Evolutionary conservation across 495 filamentous ascomycete genomes (phyloP).

Genomic region (Podospora anserina): DNA sequence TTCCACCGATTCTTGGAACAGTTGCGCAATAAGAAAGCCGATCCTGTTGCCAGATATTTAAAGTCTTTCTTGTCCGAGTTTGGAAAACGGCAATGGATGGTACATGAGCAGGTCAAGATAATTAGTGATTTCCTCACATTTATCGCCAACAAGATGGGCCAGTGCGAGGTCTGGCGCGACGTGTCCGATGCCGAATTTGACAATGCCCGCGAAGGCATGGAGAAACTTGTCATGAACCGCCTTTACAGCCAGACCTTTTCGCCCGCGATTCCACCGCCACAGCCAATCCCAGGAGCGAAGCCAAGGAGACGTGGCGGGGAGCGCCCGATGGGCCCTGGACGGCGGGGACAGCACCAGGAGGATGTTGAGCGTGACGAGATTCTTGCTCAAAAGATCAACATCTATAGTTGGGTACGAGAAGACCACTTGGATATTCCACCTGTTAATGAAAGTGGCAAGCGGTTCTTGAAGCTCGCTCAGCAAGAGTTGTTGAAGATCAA

Average conservation of each 20-base stretch:
- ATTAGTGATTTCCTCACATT: slow-evolving; percentile 97
- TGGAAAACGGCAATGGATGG: slow-evolving; percentile 98
- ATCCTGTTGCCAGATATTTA: slow-evolving; percentile 93
- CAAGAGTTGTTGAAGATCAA: slow-evolving; percentile 96
- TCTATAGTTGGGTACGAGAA: slow-evolving; percentile 93
- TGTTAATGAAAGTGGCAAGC: slow-evolving; percentile 76
- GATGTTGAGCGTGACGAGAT: slow-evolving; percentile 96
- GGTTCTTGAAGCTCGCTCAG: slow-evolving; percentile 84
- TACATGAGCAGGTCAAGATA: slow-evolving; percentile 98
- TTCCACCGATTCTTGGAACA: slow-evolving; percentile 97
- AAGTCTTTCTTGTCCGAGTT: slow-evolving; percentile 94
- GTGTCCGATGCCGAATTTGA: slow-evolving; percentile 97
- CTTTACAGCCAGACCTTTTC: slow-evolving; percentile 96
- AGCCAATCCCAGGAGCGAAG: slow-evolving; percentile 66
- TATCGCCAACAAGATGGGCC: slow-evolving; percentile 97
- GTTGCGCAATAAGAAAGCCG: slow-evolving; percentile 88
- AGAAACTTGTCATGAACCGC: slow-evolving; percentile 99
- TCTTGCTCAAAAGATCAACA: slow-evolving; percentile 89
- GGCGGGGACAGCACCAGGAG: slow-evolving; percentile 94
- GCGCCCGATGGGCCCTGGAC: slow-evolving; percentile 70
- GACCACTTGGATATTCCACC: slow-evolving; percentile 91
- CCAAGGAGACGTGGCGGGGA: slow-evolving; percentile 66
- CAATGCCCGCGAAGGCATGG: slow-evolving; percentile 98
- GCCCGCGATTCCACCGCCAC: slow-evolving; percentile 78
- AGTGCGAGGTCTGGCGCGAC: slow-evolving; percentile 94